Conservation (phyloP, 2,329 filamentous ascomycete genomes). For the Claviceps capensis region DNA sequence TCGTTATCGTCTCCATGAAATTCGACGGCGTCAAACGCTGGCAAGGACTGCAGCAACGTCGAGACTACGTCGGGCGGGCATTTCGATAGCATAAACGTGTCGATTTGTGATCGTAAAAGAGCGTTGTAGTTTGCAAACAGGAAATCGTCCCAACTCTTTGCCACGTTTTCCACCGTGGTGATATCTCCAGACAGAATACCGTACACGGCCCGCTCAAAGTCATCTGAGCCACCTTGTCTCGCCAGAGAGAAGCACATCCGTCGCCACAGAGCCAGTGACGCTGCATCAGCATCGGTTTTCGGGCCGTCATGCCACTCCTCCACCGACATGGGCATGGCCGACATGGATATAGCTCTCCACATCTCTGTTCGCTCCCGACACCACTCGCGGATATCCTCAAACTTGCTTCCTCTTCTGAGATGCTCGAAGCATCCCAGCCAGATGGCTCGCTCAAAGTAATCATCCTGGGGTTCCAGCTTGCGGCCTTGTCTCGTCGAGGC, state of each 20-base stretch:
- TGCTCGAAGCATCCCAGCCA: constrained; percentile 95
- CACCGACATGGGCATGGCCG: constrained; percentile 49
- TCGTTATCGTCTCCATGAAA: constrained; percentile 42
- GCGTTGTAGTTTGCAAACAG: constrained; percentile 82
- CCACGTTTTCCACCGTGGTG: constrained; percentile 61
- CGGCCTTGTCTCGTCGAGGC: constrained; percentile 67
- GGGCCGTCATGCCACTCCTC: constrained; percentile 25
- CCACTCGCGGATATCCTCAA: constrained; percentile 68
- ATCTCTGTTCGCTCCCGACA: constrained; percentile 73
- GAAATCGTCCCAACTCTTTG: constrained; percentile 71
- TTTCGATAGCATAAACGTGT: constrained; percentile 48
- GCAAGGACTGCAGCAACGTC: constrained; percentile 42
- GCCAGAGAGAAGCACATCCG: constrained; percentile 63
- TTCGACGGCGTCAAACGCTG: constrained; percentile 50
- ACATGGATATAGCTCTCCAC: constrained; percentile 78
- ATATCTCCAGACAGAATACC: constrained; percentile 80
- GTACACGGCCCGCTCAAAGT: constrained; percentile 82
- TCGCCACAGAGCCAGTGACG: constrained; percentile 53
- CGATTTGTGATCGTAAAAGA: constrained; percentile 68
- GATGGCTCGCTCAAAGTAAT: constrained; percentile 77
- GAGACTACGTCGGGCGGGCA: constrained; percentile 40
- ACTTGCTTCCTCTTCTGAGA: constrained; percentile 67
- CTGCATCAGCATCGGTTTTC: constrained; percentile 19
- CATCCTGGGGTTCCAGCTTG: constrained; percentile 66
- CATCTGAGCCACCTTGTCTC: constrained; percentile 53